Evolutionary conservation across 306 rosid genomes (phyloP).

Genomic region (Prinsepia uniflora): DNA sequence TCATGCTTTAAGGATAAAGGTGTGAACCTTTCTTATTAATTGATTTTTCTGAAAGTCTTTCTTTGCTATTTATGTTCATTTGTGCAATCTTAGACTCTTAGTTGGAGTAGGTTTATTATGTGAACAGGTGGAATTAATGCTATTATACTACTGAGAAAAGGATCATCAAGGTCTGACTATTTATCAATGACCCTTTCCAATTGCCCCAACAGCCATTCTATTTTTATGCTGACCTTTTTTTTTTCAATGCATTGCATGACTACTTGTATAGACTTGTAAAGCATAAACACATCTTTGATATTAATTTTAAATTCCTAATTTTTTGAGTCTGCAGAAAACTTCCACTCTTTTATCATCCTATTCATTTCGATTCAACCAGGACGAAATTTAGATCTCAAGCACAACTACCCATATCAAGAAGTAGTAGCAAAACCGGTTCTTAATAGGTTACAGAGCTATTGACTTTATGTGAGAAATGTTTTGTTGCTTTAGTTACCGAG

Average conservation of each 20-base stretch:
- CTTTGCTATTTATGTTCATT: neutral
- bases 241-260: neutral
- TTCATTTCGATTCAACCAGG: too few species aligned
- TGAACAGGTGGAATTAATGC: neutral
- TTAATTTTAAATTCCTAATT: too few species aligned
- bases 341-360: too few species aligned
- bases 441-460: neutral
- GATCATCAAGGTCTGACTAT: too few species aligned
- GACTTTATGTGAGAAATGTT: neutral
- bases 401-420: neutral
- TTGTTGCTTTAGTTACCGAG: neutral
- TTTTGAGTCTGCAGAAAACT: too few species aligned
- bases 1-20: neutral
- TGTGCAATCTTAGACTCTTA: neutral
- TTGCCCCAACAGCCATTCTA: neutral
- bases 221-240: neutral
- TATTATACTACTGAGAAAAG: neutral
- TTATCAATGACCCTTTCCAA: neutral
- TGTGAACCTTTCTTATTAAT: neutral
- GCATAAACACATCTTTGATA: neutral
- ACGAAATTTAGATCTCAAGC: neutral
- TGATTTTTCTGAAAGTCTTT: neutral
- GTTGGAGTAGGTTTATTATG: neutral
- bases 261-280: neutral
- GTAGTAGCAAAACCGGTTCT: neutral